Evolutionary conservation across 1,139 yeast genomes (phyloP).

Genomic region (Yamadazyma conglobata): DNA sequence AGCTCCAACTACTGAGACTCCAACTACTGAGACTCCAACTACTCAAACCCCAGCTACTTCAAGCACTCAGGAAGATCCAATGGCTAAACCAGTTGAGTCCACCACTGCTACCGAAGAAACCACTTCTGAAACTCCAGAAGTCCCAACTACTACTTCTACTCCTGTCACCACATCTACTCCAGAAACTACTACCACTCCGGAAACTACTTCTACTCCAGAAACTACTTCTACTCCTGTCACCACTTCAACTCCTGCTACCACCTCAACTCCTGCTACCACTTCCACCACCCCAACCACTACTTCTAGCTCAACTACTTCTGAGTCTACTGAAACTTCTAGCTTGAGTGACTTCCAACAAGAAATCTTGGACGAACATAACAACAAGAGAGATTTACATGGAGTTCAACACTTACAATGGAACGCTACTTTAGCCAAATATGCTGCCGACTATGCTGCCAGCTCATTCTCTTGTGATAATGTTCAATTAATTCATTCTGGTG

Average conservation of each 20-base stretch:
- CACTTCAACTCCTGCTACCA: slow-evolving; percentile 10
- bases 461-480: slow-evolving; percentile 53
- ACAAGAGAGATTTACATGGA: slow-evolving; percentile 52
- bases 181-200: slow-evolving; percentile 26
- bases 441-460: slow-evolving; percentile 42
- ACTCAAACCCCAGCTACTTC: slow-evolving; percentile 9
- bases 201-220: slow-evolving; percentile 9
- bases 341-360: slow-evolving; percentile 23
- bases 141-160: slow-evolving; percentile 5
- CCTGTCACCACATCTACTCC: slow-evolving; percentile 5
- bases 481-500: slow-evolving; percentile 46
- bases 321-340: slow-evolving; percentile 11
- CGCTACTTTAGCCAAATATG: slow-evolving; percentile 42
- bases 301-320: slow-evolving; percentile 11
- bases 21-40: slow-evolving; percentile 16
- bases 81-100: slow-evolving; percentile 12
- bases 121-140: slow-evolving; percentile 8
- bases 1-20: slow-evolving; percentile 8
- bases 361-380: slow-evolving; percentile 50
- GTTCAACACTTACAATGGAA: slow-evolving; percentile 49
- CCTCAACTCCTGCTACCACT: slow-evolving; percentile 9
- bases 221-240: slow-evolving; percentile 10
- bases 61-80: slow-evolving; percentile 12
- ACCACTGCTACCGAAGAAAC: slow-evolving; percentile 10
- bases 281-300: slow-evolving; percentile 12